These are phyloP conservation scores for Carex cristatella DNA, from an alignment of 176 grass and related monocot species.

Conservation along the genomic window DNA sequence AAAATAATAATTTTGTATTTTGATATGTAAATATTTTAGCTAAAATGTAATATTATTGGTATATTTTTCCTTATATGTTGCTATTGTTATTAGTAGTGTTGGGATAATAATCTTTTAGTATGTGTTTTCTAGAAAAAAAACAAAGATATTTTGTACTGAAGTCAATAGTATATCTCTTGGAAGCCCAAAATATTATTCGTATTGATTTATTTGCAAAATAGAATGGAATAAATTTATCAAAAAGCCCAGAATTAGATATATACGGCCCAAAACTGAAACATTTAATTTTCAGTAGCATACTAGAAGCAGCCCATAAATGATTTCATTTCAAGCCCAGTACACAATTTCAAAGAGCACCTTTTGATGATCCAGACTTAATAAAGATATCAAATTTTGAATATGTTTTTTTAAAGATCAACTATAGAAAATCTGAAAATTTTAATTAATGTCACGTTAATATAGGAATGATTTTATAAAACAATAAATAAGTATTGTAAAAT, in stretches of 20 bases:
- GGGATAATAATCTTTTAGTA: no score
- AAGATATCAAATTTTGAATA: no score
- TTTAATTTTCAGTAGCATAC: not conserved
- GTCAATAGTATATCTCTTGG: not conserved
- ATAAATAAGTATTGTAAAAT: no score
- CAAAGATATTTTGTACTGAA: no score
- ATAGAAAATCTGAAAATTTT: no score
- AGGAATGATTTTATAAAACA: no score
- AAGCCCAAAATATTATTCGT: not conserved
- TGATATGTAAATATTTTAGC: constrained; percentile 22
- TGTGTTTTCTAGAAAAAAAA: no score
- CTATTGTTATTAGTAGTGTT: not conserved
- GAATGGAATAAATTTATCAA: not conserved
- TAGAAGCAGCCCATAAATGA: not conserved
- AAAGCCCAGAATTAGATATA: not conserved
- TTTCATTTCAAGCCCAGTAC: not conserved
- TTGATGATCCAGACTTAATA: no score
- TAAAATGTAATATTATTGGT: constrained; percentile 2
- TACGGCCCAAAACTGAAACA: not conserved
- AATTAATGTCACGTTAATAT: no score
- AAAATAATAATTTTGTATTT: constrained; percentile 29
- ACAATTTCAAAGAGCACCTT: no score
- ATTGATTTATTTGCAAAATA: not conserved
- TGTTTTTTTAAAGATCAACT: no score
- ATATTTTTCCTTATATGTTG: not conserved